These are phyloP conservation scores for Hawksworthiomyces lignivorus DNA, from an alignment of 2,329 filamentous ascomycete species.

Conservation along the genomic window DNA sequence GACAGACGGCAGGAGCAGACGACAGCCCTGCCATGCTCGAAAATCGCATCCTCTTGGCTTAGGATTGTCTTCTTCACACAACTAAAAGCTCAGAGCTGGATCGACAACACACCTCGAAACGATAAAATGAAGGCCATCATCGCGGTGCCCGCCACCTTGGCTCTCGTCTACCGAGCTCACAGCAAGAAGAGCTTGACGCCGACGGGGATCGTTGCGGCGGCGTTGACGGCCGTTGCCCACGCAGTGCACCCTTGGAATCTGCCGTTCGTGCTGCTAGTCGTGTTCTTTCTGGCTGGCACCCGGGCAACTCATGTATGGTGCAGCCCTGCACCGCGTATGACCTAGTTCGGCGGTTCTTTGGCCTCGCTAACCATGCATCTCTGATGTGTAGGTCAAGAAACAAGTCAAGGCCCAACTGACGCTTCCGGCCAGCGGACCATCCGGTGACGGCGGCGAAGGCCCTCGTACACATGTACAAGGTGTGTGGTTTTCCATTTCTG, in stretches of 20 bases:
- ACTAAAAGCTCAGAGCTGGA: too few species aligned
- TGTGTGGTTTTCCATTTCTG: slow-evolving; percentile 16
- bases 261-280: slow-evolving; percentile 74
- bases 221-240: slow-evolving; percentile 68
- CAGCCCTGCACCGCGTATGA: too few species aligned
- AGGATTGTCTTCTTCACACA: too few species aligned
- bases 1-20: too few species aligned
- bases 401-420: slow-evolving; percentile 77
- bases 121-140: slow-evolving; percentile 56
- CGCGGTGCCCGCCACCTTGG: slow-evolving; percentile 49
- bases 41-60: too few species aligned
- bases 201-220: slow-evolving; percentile 63
- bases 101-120: too few species aligned
- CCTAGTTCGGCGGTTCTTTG: too few species aligned
- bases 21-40: too few species aligned
- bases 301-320: slow-evolving; percentile 49
- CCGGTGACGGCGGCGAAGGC: slow-evolving; percentile 61
- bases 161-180: slow-evolving; percentile 60
- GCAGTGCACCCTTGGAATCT: slow-evolving; percentile 88
- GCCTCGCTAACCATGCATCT: too few species aligned
- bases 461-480: slow-evolving; percentile 78
- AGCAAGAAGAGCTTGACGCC: slow-evolving; percentile 72
- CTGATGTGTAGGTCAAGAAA: slow-evolving; percentile 91
- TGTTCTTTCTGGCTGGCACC: slow-evolving; percentile 84
- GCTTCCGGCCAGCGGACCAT: slow-evolving; percentile 61